Conservation (phyloP, 2,329 filamentous ascomycete species). For the Stagonosporopsis cucurbitacearum region DNA sequence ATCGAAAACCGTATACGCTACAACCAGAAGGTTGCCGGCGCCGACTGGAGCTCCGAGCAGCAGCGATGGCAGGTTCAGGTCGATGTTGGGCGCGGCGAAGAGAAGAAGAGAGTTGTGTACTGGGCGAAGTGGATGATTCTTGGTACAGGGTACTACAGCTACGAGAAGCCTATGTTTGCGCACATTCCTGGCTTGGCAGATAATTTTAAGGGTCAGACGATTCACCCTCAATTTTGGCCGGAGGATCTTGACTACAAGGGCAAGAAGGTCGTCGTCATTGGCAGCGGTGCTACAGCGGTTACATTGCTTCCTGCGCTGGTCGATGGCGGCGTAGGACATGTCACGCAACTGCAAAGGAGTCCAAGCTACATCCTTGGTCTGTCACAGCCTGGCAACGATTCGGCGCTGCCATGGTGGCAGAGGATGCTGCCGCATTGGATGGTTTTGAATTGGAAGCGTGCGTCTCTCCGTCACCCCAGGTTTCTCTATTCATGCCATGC, state of each 20-base stretch:
- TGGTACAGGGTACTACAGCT: slow-evolving; percentile 77
- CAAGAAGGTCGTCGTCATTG: slow-evolving; percentile 75
- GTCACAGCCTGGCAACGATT: slow-evolving; percentile 50
- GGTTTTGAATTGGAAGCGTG: slow-evolving; percentile 56
- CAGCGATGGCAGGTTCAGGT: slow-evolving; percentile 55
- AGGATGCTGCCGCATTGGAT: slow-evolving; percentile 57
- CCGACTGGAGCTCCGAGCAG: slow-evolving; percentile 55
- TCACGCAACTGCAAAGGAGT: slow-evolving; percentile 83
- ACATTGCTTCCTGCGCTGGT: slow-evolving; percentile 76
- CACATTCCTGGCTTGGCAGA: slow-evolving; percentile 69
- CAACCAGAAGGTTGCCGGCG: slow-evolving; percentile 50
- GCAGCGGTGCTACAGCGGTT: slow-evolving; percentile 79
- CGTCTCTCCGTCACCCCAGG: background rate
- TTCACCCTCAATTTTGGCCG: slow-evolving; percentile 81
- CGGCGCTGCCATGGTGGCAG: slow-evolving; percentile 44
- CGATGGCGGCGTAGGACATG: slow-evolving; percentile 64
- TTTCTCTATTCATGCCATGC: background rate
- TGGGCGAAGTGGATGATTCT: slow-evolving; percentile 61
- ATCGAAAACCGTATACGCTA: slow-evolving; percentile 56
- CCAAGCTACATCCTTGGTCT: slow-evolving; percentile 68
- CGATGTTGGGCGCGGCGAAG: slow-evolving; percentile 28
- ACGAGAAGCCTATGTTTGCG: slow-evolving; percentile 65
- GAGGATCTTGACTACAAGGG: slow-evolving; percentile 67
- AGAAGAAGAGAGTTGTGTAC: slow-evolving; percentile 46
- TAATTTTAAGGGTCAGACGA: slow-evolving; percentile 66